Evolutionary conservation across 352 stramenopile genomes (phyloP).

Genomic region (Aphanomyces cochlioides): DNA sequence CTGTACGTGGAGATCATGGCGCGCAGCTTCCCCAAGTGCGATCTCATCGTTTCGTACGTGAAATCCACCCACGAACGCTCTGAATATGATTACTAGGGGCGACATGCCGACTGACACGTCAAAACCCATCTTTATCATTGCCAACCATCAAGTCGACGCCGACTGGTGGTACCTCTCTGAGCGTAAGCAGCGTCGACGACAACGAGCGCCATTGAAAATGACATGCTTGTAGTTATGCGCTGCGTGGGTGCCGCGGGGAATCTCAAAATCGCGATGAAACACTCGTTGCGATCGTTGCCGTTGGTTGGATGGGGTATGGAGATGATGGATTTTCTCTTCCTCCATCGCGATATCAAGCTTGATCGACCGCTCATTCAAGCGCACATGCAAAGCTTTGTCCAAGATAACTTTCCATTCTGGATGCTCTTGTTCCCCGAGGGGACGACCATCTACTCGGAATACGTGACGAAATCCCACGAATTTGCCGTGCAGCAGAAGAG

Average conservation of each 20-base stretch:
- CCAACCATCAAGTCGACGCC: conserved; percentile 48
- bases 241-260: conserved; percentile 27
- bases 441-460: conserved; percentile 41
- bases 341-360: conserved; percentile 37
- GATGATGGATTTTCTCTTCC: conserved; percentile 47
- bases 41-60: conserved; percentile 19
- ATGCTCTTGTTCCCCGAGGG: conserved; percentile 48
- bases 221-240: conserved; percentile 31
- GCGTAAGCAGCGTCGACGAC: background rate
- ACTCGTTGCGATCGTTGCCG: conserved; percentile 34
- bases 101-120: conserved; percentile 48
- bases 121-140: conserved; percentile 43
- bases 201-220: too few species aligned
- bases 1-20: conserved; percentile 13
- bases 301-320: conserved; percentile 37
- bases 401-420: conserved; percentile 37
- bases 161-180: conserved; percentile 57
- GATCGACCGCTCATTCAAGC: conserved; percentile 7
- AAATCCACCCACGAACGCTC: background rate
- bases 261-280: conserved; percentile 43
- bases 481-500: conserved; percentile 55
- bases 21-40: background rate
- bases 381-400: conserved; percentile 31
- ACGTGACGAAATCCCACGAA: conserved; percentile 49
- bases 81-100: conserved; percentile 36